Conservation (phyloP, 1,284 basidiomycete species). For the Microbotryum intermedium region DNA sequence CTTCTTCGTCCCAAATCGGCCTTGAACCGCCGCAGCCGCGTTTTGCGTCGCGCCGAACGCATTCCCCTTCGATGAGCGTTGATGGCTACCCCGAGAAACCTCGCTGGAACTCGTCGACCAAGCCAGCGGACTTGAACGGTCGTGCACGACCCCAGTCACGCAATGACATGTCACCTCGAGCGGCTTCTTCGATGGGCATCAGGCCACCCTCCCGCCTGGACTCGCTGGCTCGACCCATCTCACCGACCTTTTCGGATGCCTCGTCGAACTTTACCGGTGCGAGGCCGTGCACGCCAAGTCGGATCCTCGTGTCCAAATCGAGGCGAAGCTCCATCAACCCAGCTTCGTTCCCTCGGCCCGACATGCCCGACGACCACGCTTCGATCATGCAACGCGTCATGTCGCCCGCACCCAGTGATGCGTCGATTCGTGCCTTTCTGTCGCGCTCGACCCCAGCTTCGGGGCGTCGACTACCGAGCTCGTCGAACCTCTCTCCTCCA, state of each 20-base stretch:
- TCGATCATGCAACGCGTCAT: constrained; percentile 52
- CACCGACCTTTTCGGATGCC: constrained; percentile 29
- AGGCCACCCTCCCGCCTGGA: constrained; percentile 3
- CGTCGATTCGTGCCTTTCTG: constrained; percentile 30
- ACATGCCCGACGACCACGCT: constrained; percentile 28
- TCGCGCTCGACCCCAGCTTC: constrained; percentile 38
- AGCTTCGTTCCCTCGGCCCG: constrained; percentile 2
- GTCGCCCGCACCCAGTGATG: constrained; percentile 50
- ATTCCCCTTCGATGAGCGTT: constrained; percentile 3
- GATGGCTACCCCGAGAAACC: constrained; percentile 40
- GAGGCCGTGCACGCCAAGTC: constrained; percentile 27
- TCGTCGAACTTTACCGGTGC: constrained; percentile 16
- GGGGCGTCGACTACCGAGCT: background rate
- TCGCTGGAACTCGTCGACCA: constrained; percentile 70
- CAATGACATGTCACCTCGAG: constrained; percentile 45
- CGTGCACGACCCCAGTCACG: constrained; percentile 36
- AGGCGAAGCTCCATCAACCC: constrained; percentile 8
- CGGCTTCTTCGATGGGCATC: constrained; percentile 30
- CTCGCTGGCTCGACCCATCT: constrained; percentile 7
- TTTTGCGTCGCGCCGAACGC: background rate
- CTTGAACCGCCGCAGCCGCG: too few relatives aligned
- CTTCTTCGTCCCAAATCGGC: too few relatives aligned
- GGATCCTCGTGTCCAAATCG: constrained; percentile 26
- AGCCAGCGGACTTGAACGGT: constrained; percentile 40
- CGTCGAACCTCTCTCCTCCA: constrained; percentile 1